Evolutionary conservation across 2,329 filamentous ascomycete species (phyloP), one percentile per base, ranked within the genome.

Genomic region (Metarhizium guizhouense): DNA sequence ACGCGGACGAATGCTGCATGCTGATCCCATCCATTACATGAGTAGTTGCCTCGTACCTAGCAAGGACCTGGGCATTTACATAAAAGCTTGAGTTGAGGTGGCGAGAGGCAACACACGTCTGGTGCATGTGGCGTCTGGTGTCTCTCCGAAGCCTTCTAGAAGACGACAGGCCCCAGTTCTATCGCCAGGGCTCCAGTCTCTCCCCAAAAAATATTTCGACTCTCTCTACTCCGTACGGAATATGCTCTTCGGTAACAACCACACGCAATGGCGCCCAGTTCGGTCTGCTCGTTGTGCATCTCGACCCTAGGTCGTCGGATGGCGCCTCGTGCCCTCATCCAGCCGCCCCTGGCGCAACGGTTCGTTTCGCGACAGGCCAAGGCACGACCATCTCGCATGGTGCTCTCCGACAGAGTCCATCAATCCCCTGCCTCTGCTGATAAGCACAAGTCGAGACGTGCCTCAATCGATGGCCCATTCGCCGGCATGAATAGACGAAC

Each of bases 401-500:
- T 81, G 34, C 73, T 84, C 6, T 81, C 81, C 8, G 75, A 82
- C 60, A 72, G 71, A 49, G 81, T 83, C 29, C 72, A 73, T 42
- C 73, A 71, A 58, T 55, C 72, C 6, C 68, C 74, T 43, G 62
- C 68, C 43, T 65, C 68, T 53, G 63, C 64, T 32, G 67, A 67
- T 57, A 67, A 70, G 30, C 67, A 64, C 55, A 72, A 63, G 56
- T 68, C 66, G 8, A 72, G 72, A 18, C 70, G 70, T 56, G 70
- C 70, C 32, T 62, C 66, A 2, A 64, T 68, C 10, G 74, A 74
- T 4, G 80, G 81, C 0, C 81, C 80, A 0, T 83, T 81, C 62
- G 72, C 74, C 0, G 76, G 72, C 50, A 82, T 82, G 79, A 84
- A 84, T 66, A 74, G 76, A 58, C 80, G 73, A 2, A 71, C 74